Percentiles rank a stretch among this genome's conserved stretches.
These are phyloP conservation scores for Chrysoporthe austroafricana DNA, from an alignment of 2,329 filamentous ascomycete species.

Conservation along the genomic window DNA sequence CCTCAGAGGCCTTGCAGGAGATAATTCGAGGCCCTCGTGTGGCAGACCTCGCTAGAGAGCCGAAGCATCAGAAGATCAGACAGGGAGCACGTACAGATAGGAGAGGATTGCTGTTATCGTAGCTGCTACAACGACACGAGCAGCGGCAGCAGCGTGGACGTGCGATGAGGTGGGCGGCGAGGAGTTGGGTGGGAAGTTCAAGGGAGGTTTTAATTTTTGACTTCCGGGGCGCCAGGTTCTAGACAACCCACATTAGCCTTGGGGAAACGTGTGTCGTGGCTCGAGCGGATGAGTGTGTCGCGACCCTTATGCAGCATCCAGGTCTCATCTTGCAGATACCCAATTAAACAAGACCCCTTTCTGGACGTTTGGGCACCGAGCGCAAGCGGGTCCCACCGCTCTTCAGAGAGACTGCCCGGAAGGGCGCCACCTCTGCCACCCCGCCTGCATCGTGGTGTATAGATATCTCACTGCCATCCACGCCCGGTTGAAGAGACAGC, in stretches of 20 bases:
- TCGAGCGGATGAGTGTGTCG: constrained; percentile 41
- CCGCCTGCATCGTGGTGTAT: constrained; percentile 2
- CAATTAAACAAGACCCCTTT: constrained; percentile 25
- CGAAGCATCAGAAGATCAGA: neutral
- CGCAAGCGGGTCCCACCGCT: constrained; percentile 27
- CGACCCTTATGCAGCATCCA: constrained; percentile 30
- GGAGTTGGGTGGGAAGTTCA: constrained; percentile 22
- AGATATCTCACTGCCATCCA: constrained; percentile 1
- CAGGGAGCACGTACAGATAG: constrained; percentile 11
- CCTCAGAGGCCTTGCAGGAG: constrained; percentile 13
- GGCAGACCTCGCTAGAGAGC: constrained; percentile 10
- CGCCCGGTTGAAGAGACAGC: constrained; percentile 8
- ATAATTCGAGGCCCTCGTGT: neutral
- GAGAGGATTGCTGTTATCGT: constrained; percentile 5
- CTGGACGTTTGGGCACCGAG: constrained; percentile 27
- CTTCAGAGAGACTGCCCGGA: constrained; percentile 7
- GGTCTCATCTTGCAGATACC: constrained; percentile 26
- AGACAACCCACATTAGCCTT: constrained; percentile 41
- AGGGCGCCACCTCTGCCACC: constrained; percentile 15
- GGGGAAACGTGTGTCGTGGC: constrained; percentile 43
- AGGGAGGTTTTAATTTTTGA: constrained; percentile 14
- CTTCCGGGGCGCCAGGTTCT: constrained; percentile 28
- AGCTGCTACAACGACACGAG: constrained; percentile 1
- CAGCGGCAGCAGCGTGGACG: constrained; percentile 15
- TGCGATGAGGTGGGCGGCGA: constrained; percentile 10